phyloP scores from a whole-genome alignment of 1,139 yeast species.

The Nakaseomyces kungkrabaensis region DNA sequence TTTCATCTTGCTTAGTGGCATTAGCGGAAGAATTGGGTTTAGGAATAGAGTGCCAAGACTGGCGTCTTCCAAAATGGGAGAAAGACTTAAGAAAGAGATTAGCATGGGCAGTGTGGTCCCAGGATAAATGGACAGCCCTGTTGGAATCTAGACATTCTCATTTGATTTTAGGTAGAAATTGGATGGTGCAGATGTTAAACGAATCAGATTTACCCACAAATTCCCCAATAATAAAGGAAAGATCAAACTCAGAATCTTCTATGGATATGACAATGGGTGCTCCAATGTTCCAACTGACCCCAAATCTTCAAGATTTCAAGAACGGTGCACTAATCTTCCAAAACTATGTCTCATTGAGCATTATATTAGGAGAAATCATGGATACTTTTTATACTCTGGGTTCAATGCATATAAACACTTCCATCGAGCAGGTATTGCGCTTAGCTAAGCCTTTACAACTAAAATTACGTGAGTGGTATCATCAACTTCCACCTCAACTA shows the following conservation, averaged over 20 bases:
- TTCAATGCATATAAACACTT: constrained; percentile 46
- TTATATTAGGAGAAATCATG: constrained; percentile 62
- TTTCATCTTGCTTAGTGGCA: constrained; percentile 79
- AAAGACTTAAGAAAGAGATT: constrained; percentile 70
- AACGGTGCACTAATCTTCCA: constrained; percentile 64
- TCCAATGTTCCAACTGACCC: constrained; percentile 22
- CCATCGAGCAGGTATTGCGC: constrained; percentile 56
- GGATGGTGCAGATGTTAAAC: constrained; percentile 54
- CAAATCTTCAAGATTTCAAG: constrained; percentile 47
- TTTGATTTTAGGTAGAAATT: constrained; percentile 48
- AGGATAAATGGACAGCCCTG: constrained; percentile 79
- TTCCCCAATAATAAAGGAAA: constrained; percentile 22
- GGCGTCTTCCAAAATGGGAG: constrained; percentile 93
- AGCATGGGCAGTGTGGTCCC: constrained; percentile 89
- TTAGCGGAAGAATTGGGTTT: constrained; percentile 78
- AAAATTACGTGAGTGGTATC: constrained; percentile 74
- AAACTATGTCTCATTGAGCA: constrained; percentile 57
- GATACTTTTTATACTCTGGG: constrained; percentile 60
- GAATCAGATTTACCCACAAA: constrained; percentile 68
- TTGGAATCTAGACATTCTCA: constrained; percentile 78
- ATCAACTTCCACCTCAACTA: constrained; percentile 57
- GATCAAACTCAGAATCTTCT: neutral
- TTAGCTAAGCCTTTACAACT: constrained; percentile 81
- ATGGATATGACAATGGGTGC: constrained; percentile 7
- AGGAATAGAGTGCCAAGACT: constrained; percentile 73